These are phyloP conservation scores for Pyrus hybrid DNA, from an alignment of 331 rosid genomes.

Conservation along the genomic window DNA sequence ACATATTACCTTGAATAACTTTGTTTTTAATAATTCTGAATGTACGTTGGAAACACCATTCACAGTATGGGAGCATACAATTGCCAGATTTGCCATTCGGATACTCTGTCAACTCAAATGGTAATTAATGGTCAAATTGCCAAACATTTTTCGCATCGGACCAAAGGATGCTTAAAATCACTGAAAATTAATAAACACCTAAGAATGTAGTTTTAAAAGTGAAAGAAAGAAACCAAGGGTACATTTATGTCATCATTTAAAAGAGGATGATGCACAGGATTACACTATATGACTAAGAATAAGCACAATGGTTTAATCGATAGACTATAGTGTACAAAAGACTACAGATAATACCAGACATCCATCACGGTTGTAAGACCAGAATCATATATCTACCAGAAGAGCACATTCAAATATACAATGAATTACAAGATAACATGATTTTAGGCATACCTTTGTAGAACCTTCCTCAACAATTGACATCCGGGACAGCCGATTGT, in stretches of 20 bases:
- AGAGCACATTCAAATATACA: not conserved
- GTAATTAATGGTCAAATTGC: conserved; percentile 2
- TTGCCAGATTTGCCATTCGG: conserved; percentile 57
- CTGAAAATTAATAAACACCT: not conserved
- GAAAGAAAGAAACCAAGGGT: too few species aligned
- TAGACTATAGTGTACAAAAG: conserved; percentile 1
- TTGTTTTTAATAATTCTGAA: conserved; percentile 42
- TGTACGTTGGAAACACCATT: conserved; percentile 70
- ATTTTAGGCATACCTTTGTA: conserved; percentile 40
- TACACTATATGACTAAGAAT: not conserved
- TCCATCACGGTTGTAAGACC: not conserved
- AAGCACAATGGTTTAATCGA: conserved; percentile 6
- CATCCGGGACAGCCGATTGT: conserved; percentile 53
- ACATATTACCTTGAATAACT: conserved; percentile 48
- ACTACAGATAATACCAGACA: not conserved
- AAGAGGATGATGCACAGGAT: not conserved
- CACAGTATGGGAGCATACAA: conserved; percentile 60
- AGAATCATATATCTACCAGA: not conserved
- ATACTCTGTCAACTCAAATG: conserved; percentile 47
- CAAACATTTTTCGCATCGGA: not conserved
- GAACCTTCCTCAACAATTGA: conserved; percentile 75
- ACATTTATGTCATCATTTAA: not conserved
- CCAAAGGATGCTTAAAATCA: not conserved
- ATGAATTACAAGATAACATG: not conserved
- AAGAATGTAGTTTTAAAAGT: not conserved